Conservation (phyloP, 148 eudicot species). For the Rhododendron mucronatum region DNA sequence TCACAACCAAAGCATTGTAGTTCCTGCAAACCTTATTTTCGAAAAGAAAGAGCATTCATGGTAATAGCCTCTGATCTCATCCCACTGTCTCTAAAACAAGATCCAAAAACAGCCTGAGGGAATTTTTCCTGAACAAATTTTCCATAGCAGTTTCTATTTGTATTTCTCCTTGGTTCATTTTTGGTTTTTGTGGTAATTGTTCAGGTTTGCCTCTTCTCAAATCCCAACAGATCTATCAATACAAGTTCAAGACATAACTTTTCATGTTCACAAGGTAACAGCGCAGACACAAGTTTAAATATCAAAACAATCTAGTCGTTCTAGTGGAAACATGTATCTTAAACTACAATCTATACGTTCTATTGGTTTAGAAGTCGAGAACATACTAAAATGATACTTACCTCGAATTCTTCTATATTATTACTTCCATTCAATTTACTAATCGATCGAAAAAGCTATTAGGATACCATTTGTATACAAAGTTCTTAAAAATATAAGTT, state of each 20-base stretch:
- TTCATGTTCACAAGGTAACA: conserved; percentile 65
- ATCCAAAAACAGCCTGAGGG: neutral
- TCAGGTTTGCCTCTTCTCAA: conserved; percentile 54
- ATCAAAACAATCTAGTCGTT: neutral
- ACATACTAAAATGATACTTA: neutral
- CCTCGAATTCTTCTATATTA: too few species aligned
- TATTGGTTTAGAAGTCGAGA: neutral
- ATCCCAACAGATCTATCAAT: conserved; percentile 55
- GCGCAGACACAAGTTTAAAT: neutral
- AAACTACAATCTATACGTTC: neutral
- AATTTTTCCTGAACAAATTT: neutral
- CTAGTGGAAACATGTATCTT: neutral
- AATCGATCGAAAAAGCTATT: too few species aligned
- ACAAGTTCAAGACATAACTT: conserved; percentile 54
- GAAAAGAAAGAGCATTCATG: conserved; percentile 54
- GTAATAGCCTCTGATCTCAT: conserved; percentile 22
- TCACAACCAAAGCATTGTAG: conserved; percentile 21
- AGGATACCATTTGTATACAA: neutral
- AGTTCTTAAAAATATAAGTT: neutral
- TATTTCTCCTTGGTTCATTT: neutral
- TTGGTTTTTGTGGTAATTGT: neutral
- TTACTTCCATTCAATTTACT: too few species aligned
- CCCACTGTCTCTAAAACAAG: neutral
- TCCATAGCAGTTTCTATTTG: neutral
- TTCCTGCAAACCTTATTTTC: conserved; percentile 26